Percentiles rank a stretch among this genome's conserved stretches.
Evolutionary conservation across 169 alveolate genomes (phyloP).

Genomic region (Perkinsus marinus): DNA sequence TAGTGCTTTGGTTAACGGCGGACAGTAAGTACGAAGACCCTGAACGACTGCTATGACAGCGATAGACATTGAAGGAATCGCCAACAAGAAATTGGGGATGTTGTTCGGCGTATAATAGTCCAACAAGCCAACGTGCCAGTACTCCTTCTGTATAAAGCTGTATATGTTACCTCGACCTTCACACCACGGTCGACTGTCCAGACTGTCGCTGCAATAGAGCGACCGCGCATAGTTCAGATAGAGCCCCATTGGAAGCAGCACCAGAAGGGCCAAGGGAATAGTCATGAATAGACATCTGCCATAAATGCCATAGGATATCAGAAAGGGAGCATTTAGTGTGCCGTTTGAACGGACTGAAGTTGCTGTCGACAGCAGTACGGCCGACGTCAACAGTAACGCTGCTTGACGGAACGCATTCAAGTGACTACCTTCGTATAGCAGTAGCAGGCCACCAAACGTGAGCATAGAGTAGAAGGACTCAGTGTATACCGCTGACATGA

Average conservation of each 20-base stretch:
- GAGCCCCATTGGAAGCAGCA: not conserved
- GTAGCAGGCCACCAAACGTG: not conserved
- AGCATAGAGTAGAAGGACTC: not conserved
- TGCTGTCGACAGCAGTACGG: not conserved
- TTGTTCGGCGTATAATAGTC: not conserved
- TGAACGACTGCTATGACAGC: not conserved
- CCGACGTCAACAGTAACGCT: not conserved
- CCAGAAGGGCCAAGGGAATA: not conserved
- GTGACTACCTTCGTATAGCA: not conserved
- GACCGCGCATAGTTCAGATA: not conserved
- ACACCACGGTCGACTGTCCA: not conserved
- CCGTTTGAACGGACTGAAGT: not conserved
- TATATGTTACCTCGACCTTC: not conserved
- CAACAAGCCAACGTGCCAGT: not conserved
- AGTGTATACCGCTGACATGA: not conserved
- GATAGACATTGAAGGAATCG: not conserved
- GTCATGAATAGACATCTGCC: not conserved
- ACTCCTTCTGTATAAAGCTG: not conserved
- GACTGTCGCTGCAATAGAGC: not conserved
- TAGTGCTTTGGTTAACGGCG: not conserved
- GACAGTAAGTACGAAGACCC: not conserved
- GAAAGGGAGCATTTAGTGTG: not conserved
- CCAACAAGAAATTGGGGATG: not conserved
- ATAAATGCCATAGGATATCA: not conserved
- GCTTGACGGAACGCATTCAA: not conserved